Evolutionary conservation across 2,329 filamentous ascomycete species (phyloP).

Genomic region (Paracoccidioides brasiliensis): DNA sequence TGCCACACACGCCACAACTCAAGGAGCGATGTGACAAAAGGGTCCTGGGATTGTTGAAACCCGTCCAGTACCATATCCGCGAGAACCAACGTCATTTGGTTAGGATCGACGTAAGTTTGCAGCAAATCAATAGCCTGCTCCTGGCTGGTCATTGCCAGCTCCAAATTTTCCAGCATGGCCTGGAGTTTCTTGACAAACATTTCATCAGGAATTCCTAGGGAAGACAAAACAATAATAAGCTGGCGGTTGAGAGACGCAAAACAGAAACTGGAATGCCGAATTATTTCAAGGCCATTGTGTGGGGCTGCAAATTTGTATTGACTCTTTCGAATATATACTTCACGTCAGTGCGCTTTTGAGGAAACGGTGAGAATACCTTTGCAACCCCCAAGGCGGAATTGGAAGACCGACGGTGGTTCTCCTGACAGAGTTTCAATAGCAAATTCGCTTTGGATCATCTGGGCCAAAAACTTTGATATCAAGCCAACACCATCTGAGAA

Average conservation of each 20-base stretch:
- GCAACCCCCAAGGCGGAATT: conserved; percentile 83
- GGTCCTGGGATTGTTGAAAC: conserved; percentile 62
- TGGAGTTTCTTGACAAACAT: conserved; percentile 57
- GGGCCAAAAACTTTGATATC: conserved; percentile 66
- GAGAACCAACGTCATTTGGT: conserved; percentile 62
- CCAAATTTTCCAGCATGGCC: conserved; percentile 54
- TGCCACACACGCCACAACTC: conserved; percentile 81
- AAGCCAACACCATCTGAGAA: conserved; percentile 93
- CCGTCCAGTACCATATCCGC: conserved; percentile 65
- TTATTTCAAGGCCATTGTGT: conserved; percentile 68
- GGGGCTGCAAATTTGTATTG: conserved; percentile 73
- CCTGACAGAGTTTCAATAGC: conserved; percentile 41
- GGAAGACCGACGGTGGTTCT: conserved; percentile 64
- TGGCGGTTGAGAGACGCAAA: conserved; percentile 78
- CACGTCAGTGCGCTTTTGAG: conserved; percentile 49
- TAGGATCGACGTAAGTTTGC: conserved; percentile 67
- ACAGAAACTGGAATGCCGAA: conserved; percentile 63
- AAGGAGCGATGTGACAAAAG: conserved; percentile 68
- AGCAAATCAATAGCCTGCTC: conserved; percentile 54
- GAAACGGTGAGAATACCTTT: conserved; percentile 79
- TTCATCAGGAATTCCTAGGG: conserved; percentile 55
- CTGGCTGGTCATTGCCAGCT: conserved; percentile 55
- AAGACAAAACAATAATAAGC: conserved; percentile 71
- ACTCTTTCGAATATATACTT: conserved; percentile 68
- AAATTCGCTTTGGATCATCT: conserved; percentile 60